These are phyloP conservation scores for Pseudozyma sp. DNA, from an alignment of 1,284 basidiomycete genomes.

Conservation along the genomic window DNA sequence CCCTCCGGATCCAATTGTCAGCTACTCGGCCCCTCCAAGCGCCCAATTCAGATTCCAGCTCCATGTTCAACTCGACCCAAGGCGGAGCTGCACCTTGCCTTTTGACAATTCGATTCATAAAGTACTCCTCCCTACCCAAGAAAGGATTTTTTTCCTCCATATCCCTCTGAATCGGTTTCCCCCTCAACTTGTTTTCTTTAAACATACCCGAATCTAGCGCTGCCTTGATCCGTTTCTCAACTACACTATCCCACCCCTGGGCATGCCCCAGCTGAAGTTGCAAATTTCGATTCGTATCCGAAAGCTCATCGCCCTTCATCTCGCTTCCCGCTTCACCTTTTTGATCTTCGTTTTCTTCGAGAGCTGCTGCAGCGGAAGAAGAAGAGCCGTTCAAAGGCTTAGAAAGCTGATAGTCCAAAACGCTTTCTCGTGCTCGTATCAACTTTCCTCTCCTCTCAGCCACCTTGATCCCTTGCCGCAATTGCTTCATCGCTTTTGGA, in stretches of 20 bases:
- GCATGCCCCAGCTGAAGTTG: constrained; percentile 37
- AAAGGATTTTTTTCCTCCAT: constrained; percentile 82
- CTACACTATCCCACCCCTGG: constrained; percentile 61
- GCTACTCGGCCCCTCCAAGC: constrained; percentile 77
- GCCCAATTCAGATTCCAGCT: constrained; percentile 74
- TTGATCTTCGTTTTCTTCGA: not conserved
- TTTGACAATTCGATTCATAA: constrained; percentile 90
- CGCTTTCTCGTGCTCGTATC: constrained; percentile 73
- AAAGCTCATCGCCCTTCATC: constrained; percentile 71
- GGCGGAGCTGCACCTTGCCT: constrained; percentile 86
- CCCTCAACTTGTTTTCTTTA: constrained; percentile 79
- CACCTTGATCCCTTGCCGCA: constrained; percentile 74
- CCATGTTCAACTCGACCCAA: constrained; percentile 86
- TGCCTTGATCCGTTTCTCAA: constrained; percentile 71
- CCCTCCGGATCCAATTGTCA: constrained; percentile 77
- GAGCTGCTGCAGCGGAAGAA: too few species aligned
- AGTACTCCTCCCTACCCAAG: constrained; percentile 59
- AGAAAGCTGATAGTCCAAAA: constrained; percentile 78
- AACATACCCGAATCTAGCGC: constrained; percentile 80
- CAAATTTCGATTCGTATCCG: constrained; percentile 26
- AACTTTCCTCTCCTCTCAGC: constrained; percentile 73
- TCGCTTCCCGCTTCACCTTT: not conserved
- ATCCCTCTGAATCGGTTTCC: constrained; percentile 76
- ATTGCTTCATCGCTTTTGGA: constrained; percentile 73
- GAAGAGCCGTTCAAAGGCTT: not conserved